Evolutionary conservation across 2,329 filamentous ascomycete genomes (phyloP), one percentile per base, ranked within the genome.

Genomic region (Xylariaceae sp.): DNA sequence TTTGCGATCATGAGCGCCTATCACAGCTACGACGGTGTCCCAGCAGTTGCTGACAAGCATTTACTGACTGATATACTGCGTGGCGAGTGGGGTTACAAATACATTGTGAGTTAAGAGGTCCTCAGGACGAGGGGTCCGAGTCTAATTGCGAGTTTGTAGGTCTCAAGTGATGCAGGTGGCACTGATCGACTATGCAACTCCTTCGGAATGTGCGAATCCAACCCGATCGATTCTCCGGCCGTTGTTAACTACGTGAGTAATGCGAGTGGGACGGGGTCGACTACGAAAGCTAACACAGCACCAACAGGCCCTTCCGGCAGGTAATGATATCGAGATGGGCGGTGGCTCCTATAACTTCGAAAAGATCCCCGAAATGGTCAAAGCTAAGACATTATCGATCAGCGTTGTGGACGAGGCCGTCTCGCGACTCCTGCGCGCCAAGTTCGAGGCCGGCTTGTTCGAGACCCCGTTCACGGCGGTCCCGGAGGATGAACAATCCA

Each of bases 291-390:
- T 61, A 43, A 63, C 44, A 19, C 29, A 19, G 36, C 12, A 16
- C n/a, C 33, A 6, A 12, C 56, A 82, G 73, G 77, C 85, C 7
- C 79, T 92, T 4, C 84, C 85, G 0, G 86, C 88, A 4, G 89
- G 89, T 3, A 88, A 86, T 46, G 89, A 91, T 64, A 81, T 89
- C 11, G 89, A 92, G 67, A 91, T 91, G 89, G 89, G 89, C 11
- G 88, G 89, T 34, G 89, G 89, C 17, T 87, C 85, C 17, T 91
- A 84, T 76, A 91, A 86, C 69, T 88, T 86, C 67, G 79, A 85
- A 62, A 82, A 79, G 31, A 90, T 92, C 48, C 86, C 88, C 5
- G 77, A 83, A 24, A 79, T 91, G 45, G 79, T 91, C 14, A 74
- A 83, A 51, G 78, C 81, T 1, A 87, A 87, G 0, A 85, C 82